Conservation (phyloP, 208 protist genomes). For the Naegleria gruberi region DNA sequence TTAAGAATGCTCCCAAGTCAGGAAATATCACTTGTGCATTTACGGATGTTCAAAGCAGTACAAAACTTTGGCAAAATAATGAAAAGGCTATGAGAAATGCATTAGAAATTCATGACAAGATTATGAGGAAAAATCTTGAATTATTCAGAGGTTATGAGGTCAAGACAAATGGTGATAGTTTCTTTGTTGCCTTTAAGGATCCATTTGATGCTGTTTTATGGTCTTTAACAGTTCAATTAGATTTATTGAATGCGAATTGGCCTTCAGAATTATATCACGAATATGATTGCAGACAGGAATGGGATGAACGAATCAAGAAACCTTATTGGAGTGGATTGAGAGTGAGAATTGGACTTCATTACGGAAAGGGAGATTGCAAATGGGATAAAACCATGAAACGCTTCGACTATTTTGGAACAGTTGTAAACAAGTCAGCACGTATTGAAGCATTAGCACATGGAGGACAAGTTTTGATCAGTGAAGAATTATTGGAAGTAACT, state of each 20-base stretch:
- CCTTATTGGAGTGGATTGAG: constrained; percentile 15
- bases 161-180: constrained; percentile 58
- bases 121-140: constrained; percentile 56
- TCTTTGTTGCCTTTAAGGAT: constrained; percentile 65
- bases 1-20: not conserved
- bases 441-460: constrained; percentile 26
- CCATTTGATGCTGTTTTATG: constrained; percentile 46
- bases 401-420: constrained; percentile 35
- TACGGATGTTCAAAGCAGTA: constrained; percentile 66
- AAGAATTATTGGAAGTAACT: not conserved
- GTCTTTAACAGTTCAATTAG: not conserved
- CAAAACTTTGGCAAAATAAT: constrained; percentile 60
- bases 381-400: constrained; percentile 13
- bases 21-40: constrained; percentile 47
- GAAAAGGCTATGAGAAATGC: constrained; percentile 51
- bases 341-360: constrained; percentile 36
- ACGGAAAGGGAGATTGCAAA: not conserved
- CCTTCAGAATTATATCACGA: constrained; percentile 9
- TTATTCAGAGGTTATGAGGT: constrained; percentile 50
- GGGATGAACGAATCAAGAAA: not conserved
- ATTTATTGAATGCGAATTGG: constrained; percentile 30
- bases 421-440: constrained; percentile 30
- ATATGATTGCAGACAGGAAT: not conserved
- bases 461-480: constrained; percentile 22
- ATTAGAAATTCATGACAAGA: constrained; percentile 55